Base-by-base conservation (phyloP, 805 yeast genomes). In the Candida rishiriensis region DNA sequence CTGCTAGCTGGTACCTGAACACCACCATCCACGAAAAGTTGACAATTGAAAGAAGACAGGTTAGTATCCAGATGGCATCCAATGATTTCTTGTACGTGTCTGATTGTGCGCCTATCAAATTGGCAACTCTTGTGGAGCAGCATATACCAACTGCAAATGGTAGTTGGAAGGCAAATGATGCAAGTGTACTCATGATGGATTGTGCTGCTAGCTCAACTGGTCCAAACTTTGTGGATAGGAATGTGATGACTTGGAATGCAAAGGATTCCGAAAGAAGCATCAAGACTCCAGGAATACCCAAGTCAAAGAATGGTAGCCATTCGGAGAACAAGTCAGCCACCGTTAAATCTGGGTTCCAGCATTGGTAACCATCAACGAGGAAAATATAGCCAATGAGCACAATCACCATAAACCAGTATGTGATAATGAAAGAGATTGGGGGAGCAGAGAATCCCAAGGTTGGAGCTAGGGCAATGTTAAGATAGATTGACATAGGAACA, bases 361-460 rank as follows among this genome's bases (percentile, higher is more conserved):
- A 85, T 52, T 76, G 74, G 38, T 67, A 67, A 3, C 89, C 90
- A 54, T 83, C 86, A 32, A 83, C 61, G 41, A 68, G 70, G 3
- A 70, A 48, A 1, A 77, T 81, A 58, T 85, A 87, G 1, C 64
- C 47, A 31, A 79, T 54, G 40, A 85, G 57, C 30, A 76, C 64
- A 14, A 70, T 37, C 28, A 83, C 78, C 86, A 84, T 83, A 43
- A 79, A 55, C 81, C 87, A 84, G 58, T 81, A 79, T 12, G 87
- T 81, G 17, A 79, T 68, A 2, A 79, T 80, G 26, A 83, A 85
- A 9, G 88, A 73, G 16, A 81, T 65, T 32, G 90, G 89, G 2
- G 91, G 90, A 10, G 88, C 88, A 37, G 74, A 55, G 55, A 79
- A 81, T 2, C 87, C 88, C 11, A 87, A 51, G 54, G 73, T 65